These are phyloP conservation scores for Alnus rubra DNA, from an alignment of 306 rosid genomes.

Conservation along the genomic window DNA sequence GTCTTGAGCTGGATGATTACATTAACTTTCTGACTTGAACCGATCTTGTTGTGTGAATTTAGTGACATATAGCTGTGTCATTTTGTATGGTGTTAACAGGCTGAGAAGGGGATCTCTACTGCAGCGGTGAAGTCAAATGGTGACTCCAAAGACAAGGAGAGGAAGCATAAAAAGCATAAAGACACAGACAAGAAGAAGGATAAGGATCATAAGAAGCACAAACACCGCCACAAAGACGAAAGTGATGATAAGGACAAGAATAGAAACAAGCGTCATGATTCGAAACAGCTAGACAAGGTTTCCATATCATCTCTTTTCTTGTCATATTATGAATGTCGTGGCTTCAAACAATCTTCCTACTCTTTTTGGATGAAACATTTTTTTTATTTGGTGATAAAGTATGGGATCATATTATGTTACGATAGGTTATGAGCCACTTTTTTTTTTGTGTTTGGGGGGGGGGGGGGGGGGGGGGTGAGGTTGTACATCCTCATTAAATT, in stretches of 20 bases:
- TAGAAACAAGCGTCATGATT: conserved; percentile 2
- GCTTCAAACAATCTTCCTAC: not conserved
- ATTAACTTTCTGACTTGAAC: not conserved
- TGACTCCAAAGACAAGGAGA: conserved; percentile 22
- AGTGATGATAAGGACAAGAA: not conserved
- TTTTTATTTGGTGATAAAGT: not conserved
- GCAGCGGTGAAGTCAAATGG: conserved; percentile 17
- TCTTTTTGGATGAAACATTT: not conserved
- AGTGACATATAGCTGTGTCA: not conserved
- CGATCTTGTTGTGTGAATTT: not conserved
- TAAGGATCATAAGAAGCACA: conserved; percentile 25
- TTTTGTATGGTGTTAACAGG: conserved; percentile 25
- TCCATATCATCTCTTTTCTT: conserved; percentile 5
- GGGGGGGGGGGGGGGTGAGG: too few species aligned
- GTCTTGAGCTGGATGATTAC: not conserved
- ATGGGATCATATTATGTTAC: not conserved
- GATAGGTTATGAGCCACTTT: not conserved
- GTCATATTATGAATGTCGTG: conserved; percentile 1
- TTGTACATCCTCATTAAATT: too few species aligned
- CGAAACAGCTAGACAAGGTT: conserved; percentile 24
- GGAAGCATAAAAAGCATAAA: conserved; percentile 24
- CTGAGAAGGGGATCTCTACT: conserved; percentile 34
- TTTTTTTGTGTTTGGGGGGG: not conserved
- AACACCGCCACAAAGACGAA: conserved; percentile 6
- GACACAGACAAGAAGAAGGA: conserved; percentile 17